Conservation (phyloP, 805 yeast genomes). For the Saturnispora mendoncae region DNA sequence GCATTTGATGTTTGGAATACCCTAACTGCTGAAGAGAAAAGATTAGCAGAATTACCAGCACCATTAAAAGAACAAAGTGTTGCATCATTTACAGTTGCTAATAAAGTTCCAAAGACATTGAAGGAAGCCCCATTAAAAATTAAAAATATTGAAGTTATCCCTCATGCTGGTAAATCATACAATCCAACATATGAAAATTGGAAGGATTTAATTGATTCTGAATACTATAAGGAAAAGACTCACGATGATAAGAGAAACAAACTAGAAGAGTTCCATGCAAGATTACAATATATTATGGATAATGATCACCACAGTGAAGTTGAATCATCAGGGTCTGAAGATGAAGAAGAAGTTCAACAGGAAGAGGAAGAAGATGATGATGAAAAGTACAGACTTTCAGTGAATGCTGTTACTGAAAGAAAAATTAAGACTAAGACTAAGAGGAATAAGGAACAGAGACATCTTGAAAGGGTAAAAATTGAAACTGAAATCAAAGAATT, state of each 20-base stretch:
- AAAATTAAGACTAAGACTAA: slow-evolving; percentile 71
- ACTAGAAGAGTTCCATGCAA: slow-evolving; percentile 53
- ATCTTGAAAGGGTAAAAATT: slow-evolving; percentile 48
- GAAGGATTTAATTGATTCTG: slow-evolving; percentile 61
- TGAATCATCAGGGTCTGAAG: slow-evolving; percentile 34
- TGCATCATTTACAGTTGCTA: slow-evolving; percentile 42
- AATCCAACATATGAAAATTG: slow-evolving; percentile 84
- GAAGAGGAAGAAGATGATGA: slow-evolving; percentile 28
- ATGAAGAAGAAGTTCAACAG: slow-evolving; percentile 31
- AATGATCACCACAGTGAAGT: slow-evolving; percentile 54
- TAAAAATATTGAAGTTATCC: slow-evolving; percentile 40
- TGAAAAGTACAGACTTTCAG: slow-evolving; percentile 41
- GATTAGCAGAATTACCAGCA: slow-evolving; percentile 30
- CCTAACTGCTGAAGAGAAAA: slow-evolving; percentile 11
- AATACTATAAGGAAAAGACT: slow-evolving; percentile 54
- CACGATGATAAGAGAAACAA: slow-evolving; percentile 56
- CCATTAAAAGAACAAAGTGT: slow-evolving; percentile 27
- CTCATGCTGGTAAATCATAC: slow-evolving; percentile 86
- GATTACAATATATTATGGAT: slow-evolving; percentile 57
- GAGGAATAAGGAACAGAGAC: slow-evolving; percentile 62
- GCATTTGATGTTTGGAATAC: slow-evolving; percentile 63
- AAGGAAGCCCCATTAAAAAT: slow-evolving; percentile 45
- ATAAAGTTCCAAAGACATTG: slow-evolving; percentile 47
- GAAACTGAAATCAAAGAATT: slow-evolving; percentile 46
- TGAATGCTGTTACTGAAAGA: slow-evolving; percentile 58